Evolutionary conservation across 164 flowering plant species (phyloP).

Genomic region (Dillenia turbinata): DNA sequence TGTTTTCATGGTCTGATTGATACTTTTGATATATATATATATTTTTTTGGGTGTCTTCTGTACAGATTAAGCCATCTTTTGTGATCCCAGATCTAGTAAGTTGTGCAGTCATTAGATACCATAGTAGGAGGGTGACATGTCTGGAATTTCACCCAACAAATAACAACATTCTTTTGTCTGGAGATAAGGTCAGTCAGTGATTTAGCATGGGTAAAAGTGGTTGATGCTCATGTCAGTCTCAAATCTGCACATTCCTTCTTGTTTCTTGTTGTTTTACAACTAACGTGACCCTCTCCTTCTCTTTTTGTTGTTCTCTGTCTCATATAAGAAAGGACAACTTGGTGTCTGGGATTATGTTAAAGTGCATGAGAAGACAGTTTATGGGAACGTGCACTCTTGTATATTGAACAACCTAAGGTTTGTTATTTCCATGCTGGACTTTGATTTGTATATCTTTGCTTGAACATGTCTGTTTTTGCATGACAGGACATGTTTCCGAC

Average conservation of each 20-base stretch:
- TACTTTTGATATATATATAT: neutral
- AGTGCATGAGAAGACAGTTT: constrained; percentile 75
- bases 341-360: constrained; percentile 89
- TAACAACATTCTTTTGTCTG: constrained; percentile 75
- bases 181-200: constrained; percentile 69
- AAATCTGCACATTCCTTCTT: too few species aligned
- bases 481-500: too few species aligned
- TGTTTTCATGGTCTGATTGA: too few species aligned
- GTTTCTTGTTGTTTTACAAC: constrained; percentile 11
- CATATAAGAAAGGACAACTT: constrained; percentile 87
- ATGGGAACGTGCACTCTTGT: constrained; percentile 75
- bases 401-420: constrained; percentile 83
- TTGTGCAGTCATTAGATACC: constrained; percentile 81
- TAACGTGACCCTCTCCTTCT: constrained; percentile 3
- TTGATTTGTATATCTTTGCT: neutral
- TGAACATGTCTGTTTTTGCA: too few species aligned
- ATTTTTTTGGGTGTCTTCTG: neutral
- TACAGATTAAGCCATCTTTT: constrained; percentile 65
- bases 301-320: constrained; percentile 6
- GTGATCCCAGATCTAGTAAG: constrained; percentile 75
- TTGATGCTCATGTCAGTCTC: too few species aligned
- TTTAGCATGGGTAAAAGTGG: too few species aligned
- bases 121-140: constrained; percentile 87
- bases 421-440: constrained; percentile 14
- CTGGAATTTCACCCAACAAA: constrained; percentile 94